Evolutionary conservation across 371 early-diverging fungal genomes (phyloP), one percentile per base, ranked within the genome.

Genomic region (Ordospora colligata): DNA sequence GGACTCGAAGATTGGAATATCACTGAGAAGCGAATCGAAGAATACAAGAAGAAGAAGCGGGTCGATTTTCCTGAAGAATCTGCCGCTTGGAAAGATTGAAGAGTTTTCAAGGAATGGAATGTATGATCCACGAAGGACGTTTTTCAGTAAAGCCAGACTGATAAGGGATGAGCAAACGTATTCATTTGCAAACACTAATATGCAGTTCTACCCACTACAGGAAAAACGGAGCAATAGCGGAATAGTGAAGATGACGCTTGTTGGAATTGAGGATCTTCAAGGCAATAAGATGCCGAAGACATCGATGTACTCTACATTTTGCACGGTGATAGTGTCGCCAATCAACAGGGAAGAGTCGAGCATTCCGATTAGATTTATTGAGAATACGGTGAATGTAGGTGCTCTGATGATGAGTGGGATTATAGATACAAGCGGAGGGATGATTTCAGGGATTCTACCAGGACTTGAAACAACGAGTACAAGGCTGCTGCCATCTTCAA

Each of bases 181-280:
- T 37, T 63, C 63, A 1, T 49, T 46, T 42, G 8, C 74, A 3
- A 52, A 75, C 67, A 64, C 62, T 12, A 52, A 51, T 23, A 42
- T 67, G 21, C 19, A 44, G 23, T 80, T 67, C 37, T 78, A 68
- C 51, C 73, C 67, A 5, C 68, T 73, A 17, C n/a, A 51, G 23
- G 51, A 69, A 45, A 45, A 66, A 65, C 67, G 52, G n/a, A 69
- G 47, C 21, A 63, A 74, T 9, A 64, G 65, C 43, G 80, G 72
- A 10, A 76, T 80, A 44, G 76, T 85, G 1, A 78, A 54, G 32
- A 52, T 83, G 44, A 78, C 70, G 66, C n/a, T 83, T 1, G 68
- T 77, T 9, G 71, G 73, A 1, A 65, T 83, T 50, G 80, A 78
- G 54, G 80, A 85, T 70, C 65, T 85, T 51, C 75, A 66, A 40